Conservation (phyloP, 73 alveolate genomes). For the Loxodes magnus region DNA sequence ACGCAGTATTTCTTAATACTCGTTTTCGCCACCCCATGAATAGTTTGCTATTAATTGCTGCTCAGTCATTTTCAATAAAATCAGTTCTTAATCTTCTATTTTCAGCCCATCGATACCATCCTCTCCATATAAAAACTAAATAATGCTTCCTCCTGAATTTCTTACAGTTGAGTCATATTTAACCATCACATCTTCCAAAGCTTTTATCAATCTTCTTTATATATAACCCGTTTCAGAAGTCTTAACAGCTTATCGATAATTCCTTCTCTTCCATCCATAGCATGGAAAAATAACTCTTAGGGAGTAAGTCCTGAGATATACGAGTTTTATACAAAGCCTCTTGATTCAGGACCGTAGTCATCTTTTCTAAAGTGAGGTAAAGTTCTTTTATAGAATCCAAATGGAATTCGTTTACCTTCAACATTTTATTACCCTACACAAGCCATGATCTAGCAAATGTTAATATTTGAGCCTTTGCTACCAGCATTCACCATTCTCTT, state of each 20-base stretch:
- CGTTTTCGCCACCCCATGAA: no score
- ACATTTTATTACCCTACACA: constrained; percentile 99
- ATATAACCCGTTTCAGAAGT: constrained; percentile 99
- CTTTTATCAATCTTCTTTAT: constrained; percentile 96
- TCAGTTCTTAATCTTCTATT: constrained; percentile 78
- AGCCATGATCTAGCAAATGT: constrained; percentile 96
- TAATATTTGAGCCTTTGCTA: constrained; percentile 83
- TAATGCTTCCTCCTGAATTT: constrained; percentile 84
- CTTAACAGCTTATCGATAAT: constrained; percentile 99
- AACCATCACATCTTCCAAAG: constrained; percentile 98
- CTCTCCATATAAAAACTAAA: constrained; percentile 98
- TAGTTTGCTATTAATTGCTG: no score
- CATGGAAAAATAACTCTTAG: constrained; percentile 98
- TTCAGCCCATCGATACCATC: constrained; percentile 98
- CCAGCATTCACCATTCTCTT: constrained; percentile 97
- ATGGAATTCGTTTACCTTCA: constrained; percentile 97
- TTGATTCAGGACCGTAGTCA: constrained; percentile 99
- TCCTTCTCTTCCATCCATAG: constrained; percentile 99
- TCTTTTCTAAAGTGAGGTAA: constrained; percentile 98
- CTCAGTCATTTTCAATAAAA: constrained; percentile 61
- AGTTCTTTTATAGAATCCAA: constrained; percentile 91
- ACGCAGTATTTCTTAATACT: no score
- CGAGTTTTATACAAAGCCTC: constrained; percentile 98
- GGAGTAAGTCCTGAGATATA: constrained; percentile 92
- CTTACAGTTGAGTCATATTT: constrained; percentile 99